Conservation (phyloP, 148 eudicot species). For the Suaeda aralocaspica region DNA sequence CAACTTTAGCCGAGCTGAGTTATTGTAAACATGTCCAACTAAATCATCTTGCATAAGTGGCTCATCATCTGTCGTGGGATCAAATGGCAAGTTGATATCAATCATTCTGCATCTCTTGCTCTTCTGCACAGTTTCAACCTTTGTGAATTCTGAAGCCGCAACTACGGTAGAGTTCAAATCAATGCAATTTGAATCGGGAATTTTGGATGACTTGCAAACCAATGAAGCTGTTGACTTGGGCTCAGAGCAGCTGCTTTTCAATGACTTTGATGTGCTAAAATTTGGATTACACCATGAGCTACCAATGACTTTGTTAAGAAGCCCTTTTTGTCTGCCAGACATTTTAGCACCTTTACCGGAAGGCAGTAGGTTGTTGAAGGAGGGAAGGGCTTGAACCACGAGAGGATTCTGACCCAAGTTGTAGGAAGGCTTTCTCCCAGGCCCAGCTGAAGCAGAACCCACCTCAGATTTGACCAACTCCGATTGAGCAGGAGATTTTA, state of each 20-base stretch:
- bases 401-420: slow-evolving; percentile 11
- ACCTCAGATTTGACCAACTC: slow-evolving; percentile 16
- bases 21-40: slow-evolving; percentile 6
- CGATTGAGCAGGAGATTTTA: slow-evolving; percentile 9
- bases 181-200: slow-evolving; percentile 10
- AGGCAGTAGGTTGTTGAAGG: slow-evolving; percentile 5
- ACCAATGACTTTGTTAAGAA: slow-evolving; percentile 9
- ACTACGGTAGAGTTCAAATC: slow-evolving; percentile 30
- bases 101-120: slow-evolving; percentile 22
- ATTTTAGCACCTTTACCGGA: slow-evolving; percentile 20
- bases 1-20: slow-evolving; percentile 26
- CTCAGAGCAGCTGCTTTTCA: slow-evolving; percentile 21
- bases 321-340: slow-evolving; percentile 1
- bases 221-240: slow-evolving; percentile 19
- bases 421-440: slow-evolving; percentile 13
- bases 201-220: slow-evolving; percentile 8
- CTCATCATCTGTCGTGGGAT: slow-evolving; percentile 23
- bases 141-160: background rate
- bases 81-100: slow-evolving; percentile 38
- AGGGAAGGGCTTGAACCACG: slow-evolving; percentile 38
- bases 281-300: slow-evolving; percentile 13
- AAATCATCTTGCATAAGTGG: slow-evolving; percentile 15
- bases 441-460: slow-evolving; percentile 12
- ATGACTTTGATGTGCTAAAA: background rate
- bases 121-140: slow-evolving; percentile 12